Base-by-base conservation (phyloP, 768 basidiomycete genomes). In the Mycena belliarum region DNA sequence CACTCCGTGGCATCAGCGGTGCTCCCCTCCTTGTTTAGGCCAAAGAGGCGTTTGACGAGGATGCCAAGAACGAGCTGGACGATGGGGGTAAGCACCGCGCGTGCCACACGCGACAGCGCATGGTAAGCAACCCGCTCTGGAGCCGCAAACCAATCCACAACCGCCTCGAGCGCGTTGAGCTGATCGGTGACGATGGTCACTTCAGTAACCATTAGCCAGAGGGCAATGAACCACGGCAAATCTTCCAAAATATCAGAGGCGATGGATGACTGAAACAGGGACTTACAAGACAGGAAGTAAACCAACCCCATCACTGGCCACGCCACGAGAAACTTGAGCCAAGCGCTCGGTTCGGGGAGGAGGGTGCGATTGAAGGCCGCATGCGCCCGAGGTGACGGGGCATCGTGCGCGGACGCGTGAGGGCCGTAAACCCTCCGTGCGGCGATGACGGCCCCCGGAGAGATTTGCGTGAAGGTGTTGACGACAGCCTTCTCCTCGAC, bases 61-160 rank as follows among this genome's bases (percentile, higher is more conserved):
- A 80, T 74, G 3, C 74, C 76, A n/a, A 76, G 55, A 9, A 68
- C 58, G 9, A 79, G 59, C 46, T 73, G 76, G 14, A 79, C 52
- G n/a, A 79, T 21, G 1, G 78, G 76, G 6, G 70, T 68, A 38
- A 69, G 54, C 12, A 74, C 52, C 10, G 71, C 72, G 4, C 76
- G 72, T 8, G 73, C 73, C 33, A 77, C 64, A 15, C 77, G 72
- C 2, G 76, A 74, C 2, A 79, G 21, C 1, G 69, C 68, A 52
- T 80, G 77, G 59, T 66, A 78, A 9, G 68, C 60, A 20, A 80
- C 67, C 12, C 78, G 77, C 20, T 67, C 56, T 0, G 76, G 75
- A 9, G 70, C 63, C 2, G 78, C 67, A 57, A 79, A 79, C 76
- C 77, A 79, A 61, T 66, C 69, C 32, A 80, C 74, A 16, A 80